Percentiles rank a stretch among this genome's conserved stretches.
Conservation (phyloP, 148 eudicot genomes). For the Polygonum aviculare region DNA sequence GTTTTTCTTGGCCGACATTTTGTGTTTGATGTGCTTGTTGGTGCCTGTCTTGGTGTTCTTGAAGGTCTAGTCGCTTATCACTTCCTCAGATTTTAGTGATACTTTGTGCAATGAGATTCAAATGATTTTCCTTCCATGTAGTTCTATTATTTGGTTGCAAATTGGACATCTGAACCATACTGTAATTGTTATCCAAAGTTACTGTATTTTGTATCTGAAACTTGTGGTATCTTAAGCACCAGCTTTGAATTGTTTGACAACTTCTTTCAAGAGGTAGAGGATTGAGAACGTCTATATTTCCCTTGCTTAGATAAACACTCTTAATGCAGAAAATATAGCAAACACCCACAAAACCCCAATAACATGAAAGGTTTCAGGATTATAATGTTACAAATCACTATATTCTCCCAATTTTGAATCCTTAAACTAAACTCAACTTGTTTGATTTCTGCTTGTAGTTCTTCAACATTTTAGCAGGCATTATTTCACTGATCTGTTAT, state of each 20-base stretch:
- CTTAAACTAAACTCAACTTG: too few relatives aligned
- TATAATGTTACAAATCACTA: too few relatives aligned
- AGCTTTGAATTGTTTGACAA: neutral
- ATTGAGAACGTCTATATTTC: too few relatives aligned
- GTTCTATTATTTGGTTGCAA: neutral
- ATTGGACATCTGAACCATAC: neutral
- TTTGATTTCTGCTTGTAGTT: too few relatives aligned
- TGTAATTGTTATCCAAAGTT: neutral
- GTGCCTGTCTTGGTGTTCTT: slow-evolving; percentile 54
- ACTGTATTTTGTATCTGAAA: neutral
- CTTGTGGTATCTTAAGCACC: too few relatives aligned
- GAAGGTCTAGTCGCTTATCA: slow-evolving; percentile 42
- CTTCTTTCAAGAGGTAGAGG: neutral
- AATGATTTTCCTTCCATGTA: neutral
- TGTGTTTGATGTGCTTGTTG: too few relatives aligned
- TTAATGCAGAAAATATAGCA: too few relatives aligned
- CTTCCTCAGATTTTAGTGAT: slow-evolving; percentile 23
- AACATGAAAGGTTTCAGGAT: too few relatives aligned
- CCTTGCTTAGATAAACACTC: neutral
- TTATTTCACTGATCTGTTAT: too few relatives aligned
- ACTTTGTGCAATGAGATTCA: neutral
- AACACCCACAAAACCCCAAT: too few relatives aligned
- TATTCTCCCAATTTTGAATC: too few relatives aligned
- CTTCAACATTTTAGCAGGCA: too few relatives aligned
- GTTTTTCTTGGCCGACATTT: slow-evolving; percentile 80